Percentiles rank a stretch among this genome's conserved stretches.
Evolutionary conservation across 1,139 yeast species (phyloP).

Genomic region (Diutina mesorugosa): DNA sequence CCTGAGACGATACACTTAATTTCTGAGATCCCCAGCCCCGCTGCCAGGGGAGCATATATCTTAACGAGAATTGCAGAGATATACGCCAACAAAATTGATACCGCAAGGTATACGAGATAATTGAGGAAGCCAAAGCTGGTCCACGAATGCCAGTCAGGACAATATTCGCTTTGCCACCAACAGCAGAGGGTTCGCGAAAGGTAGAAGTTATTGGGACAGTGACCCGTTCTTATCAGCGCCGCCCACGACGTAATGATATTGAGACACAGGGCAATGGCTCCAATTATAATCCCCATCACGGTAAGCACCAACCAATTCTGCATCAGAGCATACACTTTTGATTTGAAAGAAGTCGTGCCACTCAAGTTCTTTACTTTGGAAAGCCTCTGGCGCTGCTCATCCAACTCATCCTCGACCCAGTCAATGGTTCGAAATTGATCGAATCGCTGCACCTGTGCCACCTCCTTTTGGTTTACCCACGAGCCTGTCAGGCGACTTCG

Average conservation of each 20-base stretch:
- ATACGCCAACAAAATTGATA: conserved; percentile 51
- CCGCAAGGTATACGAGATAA: conserved; percentile 44
- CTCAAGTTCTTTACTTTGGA: conserved; percentile 9
- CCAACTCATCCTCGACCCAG: conserved; percentile 70
- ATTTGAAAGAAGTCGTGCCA: conserved; percentile 3
- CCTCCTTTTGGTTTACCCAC: conserved; percentile 25
- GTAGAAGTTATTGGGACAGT: conserved; percentile 59
- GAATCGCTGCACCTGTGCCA: conserved; percentile 31
- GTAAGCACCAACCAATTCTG: conserved; percentile 57
- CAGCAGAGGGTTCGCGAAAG: conserved; percentile 74
- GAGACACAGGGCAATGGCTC: conserved; percentile 68
- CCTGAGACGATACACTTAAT: conserved; percentile 94
- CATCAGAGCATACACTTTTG: neutral
- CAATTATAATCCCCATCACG: conserved; percentile 62
- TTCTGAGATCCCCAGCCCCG: conserved; percentile 96
- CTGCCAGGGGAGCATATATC: conserved; percentile 75
- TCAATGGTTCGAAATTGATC: conserved; percentile 61
- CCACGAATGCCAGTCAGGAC: conserved; percentile 49
- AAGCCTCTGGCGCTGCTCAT: conserved; percentile 35
- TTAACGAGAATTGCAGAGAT: conserved; percentile 60
- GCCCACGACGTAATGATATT: conserved; percentile 79
- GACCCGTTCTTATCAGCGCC: conserved; percentile 68
- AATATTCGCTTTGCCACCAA: conserved; percentile 43
- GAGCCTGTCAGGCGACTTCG: conserved; percentile 20
- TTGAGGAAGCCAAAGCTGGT: conserved; percentile 28